Conservation (phyloP, 148 eudicot species). For the Cornus controversa region DNA sequence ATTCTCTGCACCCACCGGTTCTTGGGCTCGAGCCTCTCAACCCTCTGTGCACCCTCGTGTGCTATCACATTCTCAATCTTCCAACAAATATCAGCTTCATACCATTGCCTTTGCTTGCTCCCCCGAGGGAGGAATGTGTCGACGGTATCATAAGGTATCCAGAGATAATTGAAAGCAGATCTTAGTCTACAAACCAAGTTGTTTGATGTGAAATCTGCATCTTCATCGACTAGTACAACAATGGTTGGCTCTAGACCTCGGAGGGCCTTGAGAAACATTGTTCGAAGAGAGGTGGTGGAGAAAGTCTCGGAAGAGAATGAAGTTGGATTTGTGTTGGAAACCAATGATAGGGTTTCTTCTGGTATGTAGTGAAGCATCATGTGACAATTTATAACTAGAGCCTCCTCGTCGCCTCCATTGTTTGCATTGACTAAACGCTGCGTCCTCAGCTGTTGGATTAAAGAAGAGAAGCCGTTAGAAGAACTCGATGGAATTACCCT, state of each 20-base stretch:
- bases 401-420: conserved; percentile 35
- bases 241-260: conserved; percentile 53
- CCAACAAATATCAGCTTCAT: conserved; percentile 80
- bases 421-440: conserved; percentile 17
- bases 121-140: conserved; percentile 76
- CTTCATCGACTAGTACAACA: conserved; percentile 73
- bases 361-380: conserved; percentile 79
- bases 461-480: conserved; percentile 61
- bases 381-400: conserved; percentile 72
- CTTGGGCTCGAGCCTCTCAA: conserved; percentile 73
- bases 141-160: conserved; percentile 92
- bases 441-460: conserved; percentile 50
- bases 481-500: conserved; percentile 54
- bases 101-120: conserved; percentile 83
- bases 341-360: conserved; percentile 30
- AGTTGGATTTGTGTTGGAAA: background rate
- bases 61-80: conserved; percentile 85
- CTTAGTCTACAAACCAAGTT: conserved; percentile 55
- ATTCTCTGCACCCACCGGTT: conserved; percentile 67
- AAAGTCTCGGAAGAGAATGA: background rate
- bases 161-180: conserved; percentile 71
- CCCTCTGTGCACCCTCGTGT: conserved; percentile 61
- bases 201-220: conserved; percentile 65
- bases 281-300: conserved; percentile 21
- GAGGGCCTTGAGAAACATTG: conserved; percentile 53